phyloP scores from a whole-genome alignment of 768 basidiomycete genomes.

The Russula dissimulans region DNA sequence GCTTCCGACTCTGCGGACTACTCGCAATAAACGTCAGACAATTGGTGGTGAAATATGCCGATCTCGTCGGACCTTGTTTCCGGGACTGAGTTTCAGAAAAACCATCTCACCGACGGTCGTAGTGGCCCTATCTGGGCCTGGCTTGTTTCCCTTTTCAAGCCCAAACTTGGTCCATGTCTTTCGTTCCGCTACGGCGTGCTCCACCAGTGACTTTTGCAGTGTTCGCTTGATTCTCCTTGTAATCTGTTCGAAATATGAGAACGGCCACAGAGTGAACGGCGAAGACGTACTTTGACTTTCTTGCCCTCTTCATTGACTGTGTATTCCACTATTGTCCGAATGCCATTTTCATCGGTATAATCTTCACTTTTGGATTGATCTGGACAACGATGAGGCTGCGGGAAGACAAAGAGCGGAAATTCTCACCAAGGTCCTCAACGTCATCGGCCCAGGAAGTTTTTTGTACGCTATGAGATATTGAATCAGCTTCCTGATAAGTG shows the following conservation, averaged over 20 bases:
- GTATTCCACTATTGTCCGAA: slow-evolving; percentile 10
- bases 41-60: neutral
- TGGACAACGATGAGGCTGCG: slow-evolving; percentile 14
- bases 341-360: slow-evolving; percentile 73
- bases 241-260: slow-evolving; percentile 39
- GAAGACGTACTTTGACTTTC: slow-evolving; percentile 73
- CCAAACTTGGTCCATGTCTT: slow-evolving; percentile 95
- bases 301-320: slow-evolving; percentile 82
- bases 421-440: slow-evolving; percentile 28
- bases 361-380: slow-evolving; percentile 56
- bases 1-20: slow-evolving; percentile 61
- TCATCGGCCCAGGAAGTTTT: slow-evolving; percentile 36
- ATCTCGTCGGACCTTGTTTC: neutral
- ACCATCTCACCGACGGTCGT: slow-evolving; percentile 83
- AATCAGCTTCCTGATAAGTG: neutral
- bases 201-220: slow-evolving; percentile 86
- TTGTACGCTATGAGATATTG: slow-evolving; percentile 23
- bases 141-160: slow-evolving; percentile 73
- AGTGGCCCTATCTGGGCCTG: slow-evolving; percentile 88
- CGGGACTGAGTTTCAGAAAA: slow-evolving; percentile 41
- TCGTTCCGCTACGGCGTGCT: slow-evolving; percentile 87
- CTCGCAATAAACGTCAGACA: neutral
- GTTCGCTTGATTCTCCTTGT: slow-evolving; percentile 80
- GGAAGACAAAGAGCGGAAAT: neutral
- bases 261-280: neutral